Conservation (phyloP, 108 stramenopile genomes). For the Aurantiochytrium sp. region DNA sequence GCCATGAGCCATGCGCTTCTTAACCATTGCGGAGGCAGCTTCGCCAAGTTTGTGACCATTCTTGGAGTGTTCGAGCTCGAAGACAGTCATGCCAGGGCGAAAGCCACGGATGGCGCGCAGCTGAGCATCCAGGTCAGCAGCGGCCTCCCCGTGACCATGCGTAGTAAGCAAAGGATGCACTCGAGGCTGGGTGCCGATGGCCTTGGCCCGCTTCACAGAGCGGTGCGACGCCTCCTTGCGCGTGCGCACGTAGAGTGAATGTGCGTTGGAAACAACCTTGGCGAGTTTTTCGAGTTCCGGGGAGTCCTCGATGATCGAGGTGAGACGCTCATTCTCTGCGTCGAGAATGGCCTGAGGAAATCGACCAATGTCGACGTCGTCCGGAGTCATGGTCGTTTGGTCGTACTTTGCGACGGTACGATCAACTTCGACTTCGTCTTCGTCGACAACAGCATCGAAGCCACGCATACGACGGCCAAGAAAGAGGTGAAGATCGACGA, state of each 20-base stretch:
- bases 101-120: neutral
- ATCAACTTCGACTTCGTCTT: constrained; percentile 27
- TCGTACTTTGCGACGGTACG: constrained; percentile 46
- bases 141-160: neutral
- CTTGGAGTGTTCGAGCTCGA: constrained; percentile 15
- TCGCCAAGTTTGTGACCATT: neutral
- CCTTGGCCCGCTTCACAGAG: neutral
- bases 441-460: constrained; percentile 20
- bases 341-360: constrained; percentile 82
- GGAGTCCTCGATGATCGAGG: constrained; percentile 56
- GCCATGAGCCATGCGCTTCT: neutral
- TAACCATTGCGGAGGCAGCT: neutral
- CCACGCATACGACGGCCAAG: constrained; percentile 63
- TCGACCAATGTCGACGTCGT: constrained; percentile 90
- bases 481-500: constrained; percentile 91
- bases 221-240: constrained; percentile 66
- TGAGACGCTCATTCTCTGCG: constrained; percentile 80
- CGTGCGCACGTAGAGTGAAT: constrained; percentile 87
- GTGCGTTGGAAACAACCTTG: constrained; percentile 51
- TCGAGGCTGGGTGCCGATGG: neutral
- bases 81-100: neutral
- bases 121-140: neutral
- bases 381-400: constrained; percentile 81
- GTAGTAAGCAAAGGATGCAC: neutral
- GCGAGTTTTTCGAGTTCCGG: constrained; percentile 20